Conservation (phyloP, 176 grass and related monocot genomes). For the Saccharum officinarum region DNA sequence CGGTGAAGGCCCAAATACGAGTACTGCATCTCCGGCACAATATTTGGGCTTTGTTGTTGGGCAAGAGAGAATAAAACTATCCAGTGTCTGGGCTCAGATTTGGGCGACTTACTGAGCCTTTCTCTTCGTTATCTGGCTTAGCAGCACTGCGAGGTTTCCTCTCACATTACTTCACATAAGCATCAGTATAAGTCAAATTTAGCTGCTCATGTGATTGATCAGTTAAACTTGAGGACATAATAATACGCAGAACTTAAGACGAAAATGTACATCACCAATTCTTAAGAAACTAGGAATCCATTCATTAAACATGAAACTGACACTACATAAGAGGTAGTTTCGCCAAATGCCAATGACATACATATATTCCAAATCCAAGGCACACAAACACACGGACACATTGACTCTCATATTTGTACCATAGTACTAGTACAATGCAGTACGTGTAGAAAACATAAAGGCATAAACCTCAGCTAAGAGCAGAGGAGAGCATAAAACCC, state of each 20-base stretch:
- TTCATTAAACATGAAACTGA: slow-evolving; percentile 16
- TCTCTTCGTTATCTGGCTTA: too few species aligned
- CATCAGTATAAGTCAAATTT: too few species aligned
- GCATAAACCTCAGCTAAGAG: not conserved
- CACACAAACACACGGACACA: not conserved
- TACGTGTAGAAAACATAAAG: not conserved
- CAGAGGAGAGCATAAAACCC: slow-evolving; percentile 59
- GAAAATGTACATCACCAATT: not conserved
- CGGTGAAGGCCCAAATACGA: not conserved
- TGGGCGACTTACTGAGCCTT: not conserved
- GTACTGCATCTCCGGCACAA: not conserved
- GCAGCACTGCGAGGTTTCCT: too few species aligned
- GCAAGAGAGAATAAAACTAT: not conserved
- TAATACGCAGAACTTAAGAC: too few species aligned
- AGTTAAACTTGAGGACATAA: not conserved
- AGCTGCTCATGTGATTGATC: not conserved
- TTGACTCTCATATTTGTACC: not conserved
- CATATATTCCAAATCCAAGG: slow-evolving; percentile 8
- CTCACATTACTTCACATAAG: too few species aligned
- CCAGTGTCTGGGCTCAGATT: not conserved
- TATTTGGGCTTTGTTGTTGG: not conserved
- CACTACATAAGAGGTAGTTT: not conserved
- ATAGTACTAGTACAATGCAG: not conserved
- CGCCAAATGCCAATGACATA: not conserved
- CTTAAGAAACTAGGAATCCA: not conserved